These are phyloP conservation scores for Tylopilus vinaceipallidus DNA, from an alignment of 768 basidiomycete species.

Conservation along the genomic window DNA sequence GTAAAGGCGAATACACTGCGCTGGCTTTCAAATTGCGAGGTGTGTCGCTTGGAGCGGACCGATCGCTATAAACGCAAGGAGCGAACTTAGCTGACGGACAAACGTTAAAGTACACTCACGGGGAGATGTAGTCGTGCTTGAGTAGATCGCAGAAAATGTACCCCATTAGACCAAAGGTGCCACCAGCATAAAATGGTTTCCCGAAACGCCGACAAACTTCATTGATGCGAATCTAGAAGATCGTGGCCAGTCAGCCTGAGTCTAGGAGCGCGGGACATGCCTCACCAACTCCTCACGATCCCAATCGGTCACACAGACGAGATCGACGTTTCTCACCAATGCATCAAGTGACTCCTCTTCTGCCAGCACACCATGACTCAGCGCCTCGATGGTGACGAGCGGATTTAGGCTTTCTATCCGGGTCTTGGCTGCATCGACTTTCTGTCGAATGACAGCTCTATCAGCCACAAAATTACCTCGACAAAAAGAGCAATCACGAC, in stretches of 20 bases:
- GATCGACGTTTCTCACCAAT: conserved; percentile 66
- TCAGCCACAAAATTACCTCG: too few relatives aligned
- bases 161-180: conserved; percentile 85
- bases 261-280: conserved; percentile 8
- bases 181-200: conserved; percentile 90
- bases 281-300: conserved; percentile 69
- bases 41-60: conserved; percentile 55
- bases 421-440: conserved; percentile 79
- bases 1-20: conserved; percentile 63
- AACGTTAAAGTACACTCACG: conserved; percentile 52
- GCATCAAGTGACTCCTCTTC: conserved; percentile 53
- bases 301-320: conserved; percentile 87
- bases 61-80: conserved; percentile 46
- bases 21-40: conserved; percentile 59
- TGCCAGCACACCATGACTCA: conserved; percentile 48
- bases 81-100: conserved; percentile 6
- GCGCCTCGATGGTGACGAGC: conserved; percentile 76
- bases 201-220: conserved; percentile 68
- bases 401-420: conserved; percentile 91
- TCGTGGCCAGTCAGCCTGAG: conserved; percentile 5
- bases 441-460: conserved; percentile 44
- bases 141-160: conserved; percentile 95
- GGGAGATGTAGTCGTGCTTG: conserved; percentile 79
- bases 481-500: conserved; percentile 41
- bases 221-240: conserved; percentile 69